Evolutionary conservation across 495 filamentous ascomycete species (phyloP).

Genomic region (Paragyromitra xinjiangensis): DNA sequence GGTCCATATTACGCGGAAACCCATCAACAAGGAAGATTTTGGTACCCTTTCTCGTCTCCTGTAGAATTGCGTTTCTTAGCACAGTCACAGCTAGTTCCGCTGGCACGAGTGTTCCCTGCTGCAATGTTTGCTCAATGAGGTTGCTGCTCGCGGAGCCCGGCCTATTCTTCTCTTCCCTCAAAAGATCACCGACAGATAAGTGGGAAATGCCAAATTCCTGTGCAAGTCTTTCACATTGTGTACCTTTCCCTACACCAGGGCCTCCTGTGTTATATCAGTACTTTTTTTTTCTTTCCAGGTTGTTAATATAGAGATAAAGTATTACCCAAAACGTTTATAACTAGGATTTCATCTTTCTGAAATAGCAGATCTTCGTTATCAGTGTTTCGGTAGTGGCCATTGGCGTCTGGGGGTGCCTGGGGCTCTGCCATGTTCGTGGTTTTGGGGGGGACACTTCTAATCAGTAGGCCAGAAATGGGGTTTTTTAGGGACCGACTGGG

Average conservation of each 20-base stretch:
- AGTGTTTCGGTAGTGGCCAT: not conserved
- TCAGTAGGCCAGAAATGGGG: not conserved
- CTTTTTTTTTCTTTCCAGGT: not conserved
- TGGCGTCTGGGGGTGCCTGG: not conserved
- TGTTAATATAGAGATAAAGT: not conserved
- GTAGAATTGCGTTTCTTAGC: slow-evolving; percentile 47
- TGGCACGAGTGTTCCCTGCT: slow-evolving; percentile 54
- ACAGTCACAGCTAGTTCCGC: slow-evolving; percentile 44
- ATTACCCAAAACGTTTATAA: slow-evolving; percentile 26
- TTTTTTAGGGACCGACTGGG: not conserved
- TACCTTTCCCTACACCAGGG: slow-evolving; percentile 61
- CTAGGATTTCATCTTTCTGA: not conserved
- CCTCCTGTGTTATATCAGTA: slow-evolving; percentile 56
- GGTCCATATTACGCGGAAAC: slow-evolving; percentile 59
- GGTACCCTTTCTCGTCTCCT: not conserved
- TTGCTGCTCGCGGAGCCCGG: not conserved
- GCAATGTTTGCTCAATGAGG: slow-evolving; percentile 48
- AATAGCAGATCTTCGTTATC: slow-evolving; percentile 11
- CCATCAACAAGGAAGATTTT: slow-evolving; percentile 58
- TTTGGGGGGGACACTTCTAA: not conserved
- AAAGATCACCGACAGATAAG: slow-evolving; percentile 60
- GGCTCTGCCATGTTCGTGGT: not conserved
- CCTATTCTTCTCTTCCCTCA: slow-evolving; percentile 51
- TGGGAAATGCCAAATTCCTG: slow-evolving; percentile 58
- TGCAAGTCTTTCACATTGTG: slow-evolving; percentile 55